phyloP scores from a whole-genome alignment of 352 stramenopile species.

The Globisporangium paddicum region DNA sequence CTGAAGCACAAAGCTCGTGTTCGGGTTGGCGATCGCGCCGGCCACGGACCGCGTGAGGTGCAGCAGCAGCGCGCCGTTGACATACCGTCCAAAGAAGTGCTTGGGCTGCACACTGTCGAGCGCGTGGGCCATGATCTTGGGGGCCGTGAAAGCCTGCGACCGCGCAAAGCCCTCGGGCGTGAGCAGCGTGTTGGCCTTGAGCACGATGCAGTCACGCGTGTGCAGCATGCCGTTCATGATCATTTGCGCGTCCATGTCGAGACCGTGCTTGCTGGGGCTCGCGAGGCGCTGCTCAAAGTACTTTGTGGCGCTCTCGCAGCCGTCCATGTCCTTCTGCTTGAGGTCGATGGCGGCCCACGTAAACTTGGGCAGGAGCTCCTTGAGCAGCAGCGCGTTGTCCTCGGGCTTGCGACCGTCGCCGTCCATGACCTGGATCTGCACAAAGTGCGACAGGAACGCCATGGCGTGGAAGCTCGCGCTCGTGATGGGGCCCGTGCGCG shows the following conservation, averaged over 20 bases:
- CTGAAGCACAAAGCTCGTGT: conserved; percentile 44
- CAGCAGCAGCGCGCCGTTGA: conserved; percentile 48
- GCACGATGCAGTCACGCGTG: conserved; percentile 46
- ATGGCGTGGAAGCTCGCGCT: conserved; percentile 35
- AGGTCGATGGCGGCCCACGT: conserved; percentile 72
- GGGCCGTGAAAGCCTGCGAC: conserved; percentile 41
- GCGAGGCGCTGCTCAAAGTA: conserved; percentile 71
- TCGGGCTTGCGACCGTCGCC: conserved; percentile 11
- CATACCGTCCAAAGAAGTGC: conserved; percentile 56
- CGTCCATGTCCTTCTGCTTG: conserved; percentile 78
- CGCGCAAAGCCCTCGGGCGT: conserved; percentile 21
- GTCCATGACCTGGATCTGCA: conserved; percentile 39
- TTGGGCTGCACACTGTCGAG: conserved; percentile 44
- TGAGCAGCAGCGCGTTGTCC: conserved; percentile 37
- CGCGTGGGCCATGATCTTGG: conserved; percentile 54
- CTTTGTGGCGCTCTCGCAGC: conserved; percentile 46
- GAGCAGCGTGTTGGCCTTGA: conserved; percentile 51
- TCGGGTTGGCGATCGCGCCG: conserved; percentile 23
- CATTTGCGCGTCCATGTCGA: conserved; percentile 48
- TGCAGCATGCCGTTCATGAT: conserved; percentile 34
- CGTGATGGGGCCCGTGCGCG: conserved; percentile 29
- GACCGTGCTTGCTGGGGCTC: conserved; percentile 24
- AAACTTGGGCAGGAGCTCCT: conserved; percentile 45
- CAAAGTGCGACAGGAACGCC: conserved; percentile 45
- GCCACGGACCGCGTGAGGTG: conserved; percentile 48